Base-by-base conservation (phyloP, 768 basidiomycete genomes). In the Xerocomellus amylosporus region DNA sequence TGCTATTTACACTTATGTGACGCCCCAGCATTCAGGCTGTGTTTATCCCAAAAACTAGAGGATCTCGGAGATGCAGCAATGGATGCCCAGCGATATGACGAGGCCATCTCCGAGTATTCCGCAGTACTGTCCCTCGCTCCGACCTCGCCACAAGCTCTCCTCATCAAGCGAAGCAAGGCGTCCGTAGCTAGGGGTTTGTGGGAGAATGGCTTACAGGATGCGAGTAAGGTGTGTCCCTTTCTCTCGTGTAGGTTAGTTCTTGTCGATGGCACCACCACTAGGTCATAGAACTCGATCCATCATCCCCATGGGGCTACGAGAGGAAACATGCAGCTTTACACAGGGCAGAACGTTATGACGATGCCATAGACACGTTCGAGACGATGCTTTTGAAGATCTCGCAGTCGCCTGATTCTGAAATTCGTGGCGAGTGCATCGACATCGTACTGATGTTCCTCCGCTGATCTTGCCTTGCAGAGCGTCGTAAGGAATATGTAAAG, bases 381-480 rank as follows among this genome's bases (percentile, higher is more conserved):
- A 38, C 4, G 2, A 58, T 51, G 54, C 31, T 58, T 4, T 51
- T 15, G 6, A 46, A 38, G 54, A 24, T 50, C 9, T n/a, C 26
- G 7, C 22, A 55, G 14, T 58, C 53, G 10, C n/a, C 26, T 2
- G 24, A 45, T 36, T 46, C 19, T 4, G 20, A n/a, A 2, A 24
- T 45, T 20, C 50, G 37, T 9, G 37, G 58, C 52, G 15, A 33
- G 53, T 5, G 13, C 14, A 31, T 8, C 28, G 5, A 33, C 10
- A 8, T 13, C 4, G 13, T 14, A 14, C 13, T 13, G 13, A 33
- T 3, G 33, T 1, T 33, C 6, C 4, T 33, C 33, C 14, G 5
- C 14, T 33, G 12, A 46, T 36, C 30, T 13, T 17, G 3, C 13
- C 13, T 19, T 4, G n/a, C 20, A 57, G 51, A 24, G 20, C 36